Conservation (phyloP, 2,329 filamentous ascomycete species). For the Colletotrichum horii region DNA sequence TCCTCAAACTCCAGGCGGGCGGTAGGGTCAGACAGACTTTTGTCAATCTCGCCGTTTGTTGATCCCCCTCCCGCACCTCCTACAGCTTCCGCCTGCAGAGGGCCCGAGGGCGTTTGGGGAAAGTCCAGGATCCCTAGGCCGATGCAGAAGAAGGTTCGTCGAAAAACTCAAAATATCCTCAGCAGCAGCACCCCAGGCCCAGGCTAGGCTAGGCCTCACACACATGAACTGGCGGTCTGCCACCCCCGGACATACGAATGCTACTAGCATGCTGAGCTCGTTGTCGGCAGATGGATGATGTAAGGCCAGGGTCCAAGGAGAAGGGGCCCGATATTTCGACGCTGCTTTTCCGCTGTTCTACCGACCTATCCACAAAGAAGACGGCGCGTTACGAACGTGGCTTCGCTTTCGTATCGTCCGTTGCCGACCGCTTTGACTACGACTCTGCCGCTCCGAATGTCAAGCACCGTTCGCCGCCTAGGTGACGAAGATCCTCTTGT, state of each 20-base stretch:
- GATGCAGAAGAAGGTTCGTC: slow-evolving; percentile 2
- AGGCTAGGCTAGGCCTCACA: neutral
- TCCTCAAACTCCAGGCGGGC: neutral
- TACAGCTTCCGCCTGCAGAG: neutral
- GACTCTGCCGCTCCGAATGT: neutral
- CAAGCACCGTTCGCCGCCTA: neutral
- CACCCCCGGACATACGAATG: neutral
- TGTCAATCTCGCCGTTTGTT: neutral
- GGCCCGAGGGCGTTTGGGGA: slow-evolving; percentile 5
- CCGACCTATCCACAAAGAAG: neutral
- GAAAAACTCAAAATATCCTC: neutral
- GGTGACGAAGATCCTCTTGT: neutral
- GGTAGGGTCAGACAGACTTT: neutral
- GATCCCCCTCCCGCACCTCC: neutral
- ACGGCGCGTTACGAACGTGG: neutral
- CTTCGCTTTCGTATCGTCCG: neutral
- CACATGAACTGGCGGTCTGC: neutral
- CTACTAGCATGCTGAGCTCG: neutral
- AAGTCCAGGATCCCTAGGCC: neutral
- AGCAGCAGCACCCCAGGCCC: neutral
- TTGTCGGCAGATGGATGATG: neutral
- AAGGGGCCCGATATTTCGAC: neutral
- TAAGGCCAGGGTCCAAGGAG: neutral
- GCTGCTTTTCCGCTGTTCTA: neutral
- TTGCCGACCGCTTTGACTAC: neutral